Evolutionary conservation across 2,329 filamentous ascomycete genomes (phyloP).

Genomic region (Penicillium paneum): DNA sequence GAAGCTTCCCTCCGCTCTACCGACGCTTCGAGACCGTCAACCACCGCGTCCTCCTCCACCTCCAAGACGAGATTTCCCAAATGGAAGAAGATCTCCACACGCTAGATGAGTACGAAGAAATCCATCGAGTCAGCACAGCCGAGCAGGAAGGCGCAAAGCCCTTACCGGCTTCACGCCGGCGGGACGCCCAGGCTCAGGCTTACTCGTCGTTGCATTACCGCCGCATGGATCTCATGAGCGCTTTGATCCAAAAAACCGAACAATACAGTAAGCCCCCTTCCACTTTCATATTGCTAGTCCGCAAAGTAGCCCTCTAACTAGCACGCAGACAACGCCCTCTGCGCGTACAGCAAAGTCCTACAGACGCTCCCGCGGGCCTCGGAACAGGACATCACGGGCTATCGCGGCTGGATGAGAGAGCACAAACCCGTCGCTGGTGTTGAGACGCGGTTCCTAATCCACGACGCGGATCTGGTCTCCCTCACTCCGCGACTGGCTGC

Average conservation of each 20-base stretch:
- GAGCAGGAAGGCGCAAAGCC: constrained; percentile 33
- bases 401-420: constrained; percentile 54
- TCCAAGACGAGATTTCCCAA: constrained; percentile 81
- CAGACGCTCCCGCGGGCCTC: constrained; percentile 47
- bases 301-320: not conserved
- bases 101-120: constrained; percentile 60
- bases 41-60: constrained; percentile 74
- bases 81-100: constrained; percentile 73
- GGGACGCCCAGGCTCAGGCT: constrained; percentile 48
- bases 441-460: constrained; percentile 54
- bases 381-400: constrained; percentile 49
- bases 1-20: constrained; percentile 62
- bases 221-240: constrained; percentile 53
- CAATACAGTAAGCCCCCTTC: constrained; percentile 55
- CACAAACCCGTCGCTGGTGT: constrained; percentile 49
- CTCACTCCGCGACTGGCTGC: constrained; percentile 25
- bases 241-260: constrained; percentile 56
- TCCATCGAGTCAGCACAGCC: constrained; percentile 32
- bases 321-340: constrained; percentile 40
- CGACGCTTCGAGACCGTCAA: constrained; percentile 78
- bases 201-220: constrained; percentile 54
- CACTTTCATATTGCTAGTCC: not conserved
- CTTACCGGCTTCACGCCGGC: constrained; percentile 40
- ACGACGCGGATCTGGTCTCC: constrained; percentile 47
- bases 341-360: constrained; percentile 48